phyloP scores from a whole-genome alignment of 345 rosid genomes.

The Abelmoschus esculentus region DNA sequence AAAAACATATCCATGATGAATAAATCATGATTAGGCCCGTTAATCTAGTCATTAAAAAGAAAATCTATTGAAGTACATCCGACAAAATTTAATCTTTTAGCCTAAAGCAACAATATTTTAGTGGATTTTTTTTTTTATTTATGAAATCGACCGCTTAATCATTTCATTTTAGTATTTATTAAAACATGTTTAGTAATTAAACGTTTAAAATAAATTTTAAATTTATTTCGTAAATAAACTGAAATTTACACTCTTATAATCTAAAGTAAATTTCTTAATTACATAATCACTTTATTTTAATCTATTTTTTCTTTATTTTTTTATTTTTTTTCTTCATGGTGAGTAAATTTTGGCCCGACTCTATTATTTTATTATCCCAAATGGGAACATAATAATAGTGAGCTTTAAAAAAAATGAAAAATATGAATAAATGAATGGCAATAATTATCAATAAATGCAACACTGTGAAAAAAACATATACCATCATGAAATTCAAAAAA shows the following conservation, averaged over 20 bases:
- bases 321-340: slow-evolving; percentile 20
- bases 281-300: neutral
- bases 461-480: slow-evolving; percentile 32
- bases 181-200: too few relatives aligned
- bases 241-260: too few relatives aligned
- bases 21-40: slow-evolving; percentile 4
- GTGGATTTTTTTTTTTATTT: slow-evolving; percentile 18
- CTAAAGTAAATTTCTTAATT: too few relatives aligned
- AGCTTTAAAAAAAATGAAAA: slow-evolving; percentile 1
- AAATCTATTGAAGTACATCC: slow-evolving; percentile 23
- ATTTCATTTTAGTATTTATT: slow-evolving; percentile 1
- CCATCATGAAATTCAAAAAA: slow-evolving; percentile 42
- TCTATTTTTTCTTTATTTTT: slow-evolving; percentile 10
- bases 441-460: slow-evolving; percentile 24
- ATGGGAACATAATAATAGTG: neutral
- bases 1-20: neutral
- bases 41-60: slow-evolving; percentile 13
- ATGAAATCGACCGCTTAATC: slow-evolving; percentile 22
- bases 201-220: too few relatives aligned
- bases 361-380: slow-evolving; percentile 3
- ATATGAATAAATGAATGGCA: slow-evolving; percentile 49
- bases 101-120: slow-evolving; percentile 13
- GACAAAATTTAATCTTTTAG: slow-evolving; percentile 31
- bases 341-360: slow-evolving; percentile 13
- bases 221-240: too few relatives aligned